Evolutionary conservation across 2,329 filamentous ascomycete genomes (phyloP), one percentile per base, ranked within the genome.

Genomic region (Volutella citrinella): DNA sequence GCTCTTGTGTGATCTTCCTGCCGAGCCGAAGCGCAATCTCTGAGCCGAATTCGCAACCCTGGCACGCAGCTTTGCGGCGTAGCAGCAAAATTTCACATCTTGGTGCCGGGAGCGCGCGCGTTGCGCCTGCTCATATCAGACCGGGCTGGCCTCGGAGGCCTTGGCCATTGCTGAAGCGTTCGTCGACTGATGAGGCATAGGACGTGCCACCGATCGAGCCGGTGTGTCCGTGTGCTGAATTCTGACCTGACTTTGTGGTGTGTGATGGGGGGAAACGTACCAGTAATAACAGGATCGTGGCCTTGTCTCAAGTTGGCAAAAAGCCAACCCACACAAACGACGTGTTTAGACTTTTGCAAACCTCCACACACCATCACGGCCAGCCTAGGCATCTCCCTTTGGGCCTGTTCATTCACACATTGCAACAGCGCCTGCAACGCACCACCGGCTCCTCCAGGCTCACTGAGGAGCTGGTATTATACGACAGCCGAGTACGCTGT

Each of bases 231-330:
- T 25, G 25, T 30, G 31, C 34, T 40, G 29, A 32, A n/a, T n/a
- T 27, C 38, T 36, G 33, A 40, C 31, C 38, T 32, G 32, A 38
- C 35, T 26, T 22, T 24, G 32, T 40, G 37, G 40, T 41, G 32
- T 38, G 48, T 38, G 32, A 34, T 40, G 36, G 34, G 34, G 21
- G 43, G 32, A 43, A 50, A 45, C 37, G 35, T 43, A 44, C 41
- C 43, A 52, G 43, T 42, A 36, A 45, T 32, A 42, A 42, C 22
- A 42, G 36, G 38, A 43, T 45, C 38, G 43, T 30, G 48, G 46
- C 43, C 49, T 51, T 37, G 49, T 46, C 49, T 52, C 47, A 49
- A 52, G 45, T 46, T 43, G 46, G 40, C 27, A 36, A 41, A 25
- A 52, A 23, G 37, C 50, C 50, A 53, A 40, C 49, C 34, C n/a